Percentiles rank a stretch among this genome's conserved stretches.
These are phyloP conservation scores for Guillardia theta DNA, from an alignment of 78 protist genomes.

Conservation along the genomic window DNA sequence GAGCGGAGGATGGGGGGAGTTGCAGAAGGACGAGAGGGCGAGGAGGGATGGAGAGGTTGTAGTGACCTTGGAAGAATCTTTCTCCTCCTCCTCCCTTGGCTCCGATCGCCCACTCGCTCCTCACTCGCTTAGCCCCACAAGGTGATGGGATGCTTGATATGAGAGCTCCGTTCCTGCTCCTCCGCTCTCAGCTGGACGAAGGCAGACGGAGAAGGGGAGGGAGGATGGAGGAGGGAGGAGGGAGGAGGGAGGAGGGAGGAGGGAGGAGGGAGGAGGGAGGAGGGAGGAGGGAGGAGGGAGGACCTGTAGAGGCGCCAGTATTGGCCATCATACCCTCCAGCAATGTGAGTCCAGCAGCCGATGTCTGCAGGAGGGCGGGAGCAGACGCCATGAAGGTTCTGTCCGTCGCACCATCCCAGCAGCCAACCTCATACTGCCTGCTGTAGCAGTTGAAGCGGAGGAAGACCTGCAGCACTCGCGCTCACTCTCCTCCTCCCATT, in stretches of 20 bases:
- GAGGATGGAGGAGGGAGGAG: not conserved
- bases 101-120: conserved; percentile 30
- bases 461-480: conserved; percentile 30
- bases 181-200: not conserved
- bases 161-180: not conserved
- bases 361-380: not conserved
- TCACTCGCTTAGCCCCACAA: no score
- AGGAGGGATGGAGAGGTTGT: no score
- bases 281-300: not conserved
- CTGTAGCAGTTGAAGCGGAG: not conserved
- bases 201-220: not conserved
- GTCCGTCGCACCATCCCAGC: conserved; percentile 3
- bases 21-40: no score
- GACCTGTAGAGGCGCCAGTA: not conserved
- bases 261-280: no score
- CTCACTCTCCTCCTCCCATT: no score
- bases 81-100: conserved; percentile 33
- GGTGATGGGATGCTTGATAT: not conserved
- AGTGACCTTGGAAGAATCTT: no score
- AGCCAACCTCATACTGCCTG: not conserved
- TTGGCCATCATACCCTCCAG: not conserved
- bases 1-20: not conserved
- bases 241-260: no score
- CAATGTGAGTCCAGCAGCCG: conserved; percentile 9
- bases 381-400: not conserved